Base-by-base conservation (phyloP, 2,329 filamentous ascomycete species). In the Fusarium ramigenum region DNA sequence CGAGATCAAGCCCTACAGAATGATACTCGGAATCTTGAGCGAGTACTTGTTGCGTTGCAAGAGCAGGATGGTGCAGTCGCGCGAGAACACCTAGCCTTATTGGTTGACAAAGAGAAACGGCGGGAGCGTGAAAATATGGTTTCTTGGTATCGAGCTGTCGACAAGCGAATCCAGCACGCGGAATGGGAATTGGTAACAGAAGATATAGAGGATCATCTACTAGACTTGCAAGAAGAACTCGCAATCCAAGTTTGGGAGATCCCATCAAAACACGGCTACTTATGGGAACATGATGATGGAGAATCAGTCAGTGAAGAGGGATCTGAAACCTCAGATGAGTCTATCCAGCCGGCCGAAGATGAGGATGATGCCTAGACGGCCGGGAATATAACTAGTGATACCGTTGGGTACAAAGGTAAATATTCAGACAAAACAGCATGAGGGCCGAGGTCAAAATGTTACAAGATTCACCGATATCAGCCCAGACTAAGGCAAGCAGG, bases 121-220 rank as follows among this genome's bases (percentile, higher is more conserved):
- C 54, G 68, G 63, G n/a, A 56, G 28, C 25, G 44, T 1, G 16
- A 39, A 6, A 18, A 34, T 1, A 10, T 62, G 15, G 50, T 60
- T 5, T 34, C 32, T 9, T 73, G 70, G 69, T 72, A 67, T 37
- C 54, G 58, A 42, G 74, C 65, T 16, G 52, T 74, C 9, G 53
- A 63, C 42, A 65, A 56, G 21, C 59, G 69, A 40, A 25, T 74
- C 18, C 46, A 57, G 16, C 16, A 50, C 8, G 23, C 19, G 2
- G 58, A 70, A 21, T 62, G 58, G 49, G 49, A 58, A 4, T 8
- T 59, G 9, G 71, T 63, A 6, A 12, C 34, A 9, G 54, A 49
- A 19, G 56, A 72, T 40, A 36, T 76, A 18, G 32, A 59, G 5
- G 69, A 53, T 4, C 67, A 53, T 21, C 11, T 74, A 3, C 12